phyloP scores from a whole-genome alignment of 352 stramenopile species.

The Thraustochytrium sp. region DNA sequence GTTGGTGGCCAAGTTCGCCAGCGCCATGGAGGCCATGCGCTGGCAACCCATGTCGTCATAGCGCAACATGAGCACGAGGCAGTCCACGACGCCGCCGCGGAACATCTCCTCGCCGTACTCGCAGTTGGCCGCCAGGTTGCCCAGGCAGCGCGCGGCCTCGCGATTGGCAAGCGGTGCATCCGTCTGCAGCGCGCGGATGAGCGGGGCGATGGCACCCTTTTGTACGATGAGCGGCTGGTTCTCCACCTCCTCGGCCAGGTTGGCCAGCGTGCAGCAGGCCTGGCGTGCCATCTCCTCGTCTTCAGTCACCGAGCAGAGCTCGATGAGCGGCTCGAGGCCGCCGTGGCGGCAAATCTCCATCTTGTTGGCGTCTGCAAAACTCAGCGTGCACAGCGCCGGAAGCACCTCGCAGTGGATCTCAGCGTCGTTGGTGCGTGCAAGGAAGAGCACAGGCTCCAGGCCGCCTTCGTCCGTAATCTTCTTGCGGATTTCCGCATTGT shows the following conservation, averaged over 20 bases:
- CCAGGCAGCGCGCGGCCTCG: slow-evolving; percentile 81
- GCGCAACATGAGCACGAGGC: slow-evolving; percentile 74
- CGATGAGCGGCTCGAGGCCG: slow-evolving; percentile 78
- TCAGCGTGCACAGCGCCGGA: slow-evolving; percentile 80
- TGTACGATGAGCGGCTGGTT: slow-evolving; percentile 85
- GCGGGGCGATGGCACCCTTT: slow-evolving; percentile 70
- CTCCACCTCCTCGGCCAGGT: slow-evolving; percentile 84
- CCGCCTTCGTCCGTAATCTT: slow-evolving; percentile 88
- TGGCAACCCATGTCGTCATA: slow-evolving; percentile 82
- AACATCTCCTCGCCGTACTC: slow-evolving; percentile 87
- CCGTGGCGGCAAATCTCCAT: slow-evolving; percentile 85
- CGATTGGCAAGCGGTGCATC: slow-evolving; percentile 71
- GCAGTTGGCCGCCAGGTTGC: slow-evolving; percentile 88
- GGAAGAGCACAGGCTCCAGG: slow-evolving; percentile 89
- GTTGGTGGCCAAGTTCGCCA: slow-evolving; percentile 89
- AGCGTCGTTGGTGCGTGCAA: slow-evolving; percentile 80
- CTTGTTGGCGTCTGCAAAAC: slow-evolving; percentile 84
- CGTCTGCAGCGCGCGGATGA: slow-evolving; percentile 71
- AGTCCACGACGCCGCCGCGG: slow-evolving; percentile 67
- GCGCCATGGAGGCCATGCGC: slow-evolving; percentile 87
- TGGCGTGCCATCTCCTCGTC: slow-evolving; percentile 76
- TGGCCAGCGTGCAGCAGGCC: slow-evolving; percentile 87
- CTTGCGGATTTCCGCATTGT: slow-evolving; percentile 87
- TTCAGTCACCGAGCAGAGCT: slow-evolving; percentile 60
- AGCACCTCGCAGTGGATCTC: slow-evolving; percentile 83